Evolutionary conservation across 2,329 filamentous ascomycete species (phyloP), one percentile per base, ranked within the genome.

Genomic region (Phoma sp.): DNA sequence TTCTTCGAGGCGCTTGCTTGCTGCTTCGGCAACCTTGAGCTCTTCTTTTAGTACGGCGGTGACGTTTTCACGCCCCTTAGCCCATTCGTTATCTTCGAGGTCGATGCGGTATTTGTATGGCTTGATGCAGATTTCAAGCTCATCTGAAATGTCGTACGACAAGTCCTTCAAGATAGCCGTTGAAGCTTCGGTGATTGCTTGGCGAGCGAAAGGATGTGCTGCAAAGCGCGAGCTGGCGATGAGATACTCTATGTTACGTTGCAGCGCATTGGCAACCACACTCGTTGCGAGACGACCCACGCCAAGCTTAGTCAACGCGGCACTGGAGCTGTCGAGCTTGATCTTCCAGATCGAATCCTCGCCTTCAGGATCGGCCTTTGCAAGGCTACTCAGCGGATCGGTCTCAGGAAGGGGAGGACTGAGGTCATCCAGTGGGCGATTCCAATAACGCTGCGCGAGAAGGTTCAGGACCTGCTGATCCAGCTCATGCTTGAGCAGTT

Each of bases 31-130:
- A 23, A 92, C 90, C 53, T 85, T 83, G 4, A 99, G 81, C 73
- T 99, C 95, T 45, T 89, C 87, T 74, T 96, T 96, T n/a, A 99
- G 78, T 1, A 95, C 87, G 7, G 81, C 83, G 35, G 86, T 83
- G 1, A 93, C 88, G 64, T 96, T 95, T 40, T 96, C 92, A 46
- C 93, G 83, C 0, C 92, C 93, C 57, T 89, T 86, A 3, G 82
- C 75, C 95, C 95, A 99, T 73, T 99, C 96, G 7, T 86, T 82
- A 35, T 93, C 90, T 68, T 96, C 91, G 39, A 99, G 87, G 66
- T 99, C 95, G 54, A 99, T 96, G 59, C 97, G 92, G 64, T 93
- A 98, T 73, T 99, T 99, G 80, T 93, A 99, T 0, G 96, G 95
- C 75, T 99, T 99, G 77, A 99, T 96, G 72, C 93, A 99, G 71